Base-by-base conservation (phyloP, 306 rosid genomes). In the Comarum palustre region DNA sequence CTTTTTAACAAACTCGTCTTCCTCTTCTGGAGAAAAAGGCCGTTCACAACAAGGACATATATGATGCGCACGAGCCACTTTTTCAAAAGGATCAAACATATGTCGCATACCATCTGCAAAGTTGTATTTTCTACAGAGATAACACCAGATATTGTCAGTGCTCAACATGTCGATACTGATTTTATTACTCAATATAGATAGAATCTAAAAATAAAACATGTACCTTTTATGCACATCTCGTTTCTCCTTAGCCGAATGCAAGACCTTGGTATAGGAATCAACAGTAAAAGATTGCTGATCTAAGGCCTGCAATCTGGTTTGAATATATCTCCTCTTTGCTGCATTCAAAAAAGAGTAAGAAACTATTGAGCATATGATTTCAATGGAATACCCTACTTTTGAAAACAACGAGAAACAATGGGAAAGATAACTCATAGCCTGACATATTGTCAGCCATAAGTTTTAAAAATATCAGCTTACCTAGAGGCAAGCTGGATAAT, bases 21-120 rank as follows among this genome's bases (percentile, higher is more conserved):
- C 98, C 85, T 93, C 98, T 82, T 86, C 90, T 13, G 87, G 73
- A 74, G 94, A 84, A 86, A 93, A 91, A 73, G 96, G 78, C 27
- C 98, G 96, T 78, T 93, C 97, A 77, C 98, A 93, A 84, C 97
- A 91, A 46, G 98, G 98, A 83, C 98, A 93, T 73, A 84, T 17
- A 77, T 93, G 98, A 85, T 82, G 85, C 71, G 91, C 97, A 63
- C 98, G 93, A 55, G 98, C 97, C 78, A 86, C 90, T 84, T 86
- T 86, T 85, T 91, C 98, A 80, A 91, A 93, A 67, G 96, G 97
- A 89, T 91, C 98, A 86, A 93, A 86, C 96, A 91, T 89, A 73
- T 87, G 92, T 47, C 90, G 87, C 97, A 93, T 91, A 79, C 98
- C 98, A 86, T 86, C 97, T 32, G 94, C 91, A 63, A 89, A 80